Percentiles rank a stretch among this genome's conserved stretches.
These are phyloP conservation scores for Aureobasidium subglaciale DNA, from an alignment of 2,329 filamentous ascomycete species.

Conservation along the genomic window DNA sequence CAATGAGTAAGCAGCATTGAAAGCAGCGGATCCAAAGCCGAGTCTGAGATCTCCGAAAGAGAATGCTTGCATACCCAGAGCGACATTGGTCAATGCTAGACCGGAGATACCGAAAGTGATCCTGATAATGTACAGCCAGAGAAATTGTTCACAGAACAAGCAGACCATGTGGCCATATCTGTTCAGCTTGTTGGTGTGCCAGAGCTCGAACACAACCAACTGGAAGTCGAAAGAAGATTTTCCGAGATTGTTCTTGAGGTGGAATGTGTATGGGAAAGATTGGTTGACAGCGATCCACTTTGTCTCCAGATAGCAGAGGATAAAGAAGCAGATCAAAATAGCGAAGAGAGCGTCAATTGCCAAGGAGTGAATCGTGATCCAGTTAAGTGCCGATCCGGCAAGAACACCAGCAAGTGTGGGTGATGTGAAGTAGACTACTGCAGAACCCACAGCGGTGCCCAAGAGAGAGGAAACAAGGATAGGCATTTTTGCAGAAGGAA, in stretches of 20 bases:
- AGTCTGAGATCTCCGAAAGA: conserved; percentile 10
- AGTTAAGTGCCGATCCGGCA: conserved; percentile 5
- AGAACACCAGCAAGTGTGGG: conserved; percentile 8
- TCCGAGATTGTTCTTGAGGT: conserved; percentile 15
- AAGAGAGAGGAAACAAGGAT: conserved; percentile 10
- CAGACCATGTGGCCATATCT: conserved; percentile 16
- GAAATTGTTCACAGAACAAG: conserved; percentile 13
- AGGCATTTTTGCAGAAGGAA: neutral
- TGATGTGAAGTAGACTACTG: conserved; percentile 13
- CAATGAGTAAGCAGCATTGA: conserved; percentile 13
- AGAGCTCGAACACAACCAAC: conserved; percentile 14
- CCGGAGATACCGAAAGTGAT: conserved; percentile 11
- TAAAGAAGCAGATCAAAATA: conserved; percentile 13
- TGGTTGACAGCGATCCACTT: conserved; percentile 16
- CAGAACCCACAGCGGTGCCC: conserved; percentile 6
- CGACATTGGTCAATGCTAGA: conserved; percentile 5
- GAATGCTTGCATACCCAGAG: conserved; percentile 7
- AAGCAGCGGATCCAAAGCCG: neutral
- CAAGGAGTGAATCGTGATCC: conserved; percentile 11
- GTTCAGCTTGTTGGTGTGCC: conserved; percentile 16
- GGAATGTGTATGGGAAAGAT: conserved; percentile 16
- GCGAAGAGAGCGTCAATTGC: conserved; percentile 14
- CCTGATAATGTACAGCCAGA: conserved; percentile 12
- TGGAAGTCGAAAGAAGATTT: conserved; percentile 10
- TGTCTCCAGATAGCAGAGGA: conserved; percentile 14